Evolutionary conservation across 2,329 filamentous ascomycete species (phyloP).

Genomic region (Fusarium mangiferae): DNA sequence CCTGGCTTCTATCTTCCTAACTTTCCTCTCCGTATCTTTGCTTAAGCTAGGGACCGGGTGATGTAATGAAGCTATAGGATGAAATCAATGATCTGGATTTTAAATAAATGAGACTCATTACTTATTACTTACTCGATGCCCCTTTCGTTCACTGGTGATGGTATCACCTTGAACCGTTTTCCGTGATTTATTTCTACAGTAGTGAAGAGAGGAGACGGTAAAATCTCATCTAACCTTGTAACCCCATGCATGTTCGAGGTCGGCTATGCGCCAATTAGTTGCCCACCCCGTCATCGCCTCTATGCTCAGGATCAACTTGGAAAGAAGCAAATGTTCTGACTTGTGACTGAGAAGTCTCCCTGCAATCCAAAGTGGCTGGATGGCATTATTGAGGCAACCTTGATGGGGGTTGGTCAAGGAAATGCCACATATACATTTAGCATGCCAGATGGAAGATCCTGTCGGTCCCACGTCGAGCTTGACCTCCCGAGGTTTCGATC

Average conservation of each 20-base stretch:
- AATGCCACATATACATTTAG: constrained; percentile 65
- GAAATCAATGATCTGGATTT: background rate
- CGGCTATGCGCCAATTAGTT: constrained; percentile 62
- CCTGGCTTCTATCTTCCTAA: constrained; percentile 47
- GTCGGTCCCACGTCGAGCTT: constrained; percentile 41
- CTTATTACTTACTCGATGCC: background rate
- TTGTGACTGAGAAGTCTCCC: constrained; percentile 64
- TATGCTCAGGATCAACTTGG: constrained; percentile 59
- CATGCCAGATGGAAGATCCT: constrained; percentile 63
- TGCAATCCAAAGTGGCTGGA: constrained; percentile 67
- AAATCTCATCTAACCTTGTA: constrained; percentile 45
- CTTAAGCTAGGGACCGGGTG: constrained; percentile 28
- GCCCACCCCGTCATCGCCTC: constrained; percentile 65
- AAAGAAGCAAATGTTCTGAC: constrained; percentile 53
- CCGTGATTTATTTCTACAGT: background rate
- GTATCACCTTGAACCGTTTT: background rate
- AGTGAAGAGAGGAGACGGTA: background rate
- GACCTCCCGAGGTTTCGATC: constrained; percentile 50
- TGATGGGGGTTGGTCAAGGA: constrained; percentile 65
- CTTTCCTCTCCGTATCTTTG: constrained; percentile 64
- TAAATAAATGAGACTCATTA: background rate
- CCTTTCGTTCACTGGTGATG: background rate
- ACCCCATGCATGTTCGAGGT: constrained; percentile 58
- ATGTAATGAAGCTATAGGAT: background rate
- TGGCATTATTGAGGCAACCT: constrained; percentile 66